A percentile compares a stretch with the other conserved stretches of the same genome.
Evolutionary conservation across 2,329 filamentous ascomycete species (phyloP).

Genomic region (Daldinia sp.): DNA sequence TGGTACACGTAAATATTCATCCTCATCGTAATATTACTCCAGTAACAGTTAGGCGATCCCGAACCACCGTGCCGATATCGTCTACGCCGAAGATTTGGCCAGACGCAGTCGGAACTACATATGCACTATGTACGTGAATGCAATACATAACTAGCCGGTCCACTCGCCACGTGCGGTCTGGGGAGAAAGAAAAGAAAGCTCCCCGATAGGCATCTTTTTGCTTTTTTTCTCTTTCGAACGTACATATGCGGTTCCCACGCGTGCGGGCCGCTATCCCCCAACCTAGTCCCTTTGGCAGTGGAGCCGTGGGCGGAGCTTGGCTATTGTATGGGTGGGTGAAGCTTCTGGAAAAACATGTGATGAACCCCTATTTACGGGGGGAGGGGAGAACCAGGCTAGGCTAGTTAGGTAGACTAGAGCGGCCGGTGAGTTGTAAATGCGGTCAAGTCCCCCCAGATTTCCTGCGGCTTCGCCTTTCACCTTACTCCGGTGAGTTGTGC

Average conservation of each 20-base stretch:
- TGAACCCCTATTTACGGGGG: neutral
- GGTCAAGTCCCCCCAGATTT: neutral
- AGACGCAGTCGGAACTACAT: neutral
- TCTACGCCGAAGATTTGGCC: neutral
- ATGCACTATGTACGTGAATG: neutral
- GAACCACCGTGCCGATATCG: neutral
- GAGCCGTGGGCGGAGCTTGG: neutral
- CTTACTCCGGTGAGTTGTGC: neutral
- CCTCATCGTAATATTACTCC: neutral
- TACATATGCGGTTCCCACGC: neutral
- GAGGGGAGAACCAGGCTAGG: no score
- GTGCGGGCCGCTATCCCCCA: neutral
- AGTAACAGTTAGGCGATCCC: neutral
- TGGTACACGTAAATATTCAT: neutral
- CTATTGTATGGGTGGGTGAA: neutral
- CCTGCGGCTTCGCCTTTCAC: neutral
- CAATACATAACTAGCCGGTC: neutral
- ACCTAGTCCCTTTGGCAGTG: neutral
- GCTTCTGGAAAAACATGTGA: neutral
- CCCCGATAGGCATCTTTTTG: neutral
- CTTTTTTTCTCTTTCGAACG: neutral
- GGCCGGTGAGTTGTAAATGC: constrained; percentile 2
- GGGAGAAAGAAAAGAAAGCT: neutral
- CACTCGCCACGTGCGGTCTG: neutral
- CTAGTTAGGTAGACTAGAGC: neutral